A percentile compares a stretch with the other conserved stretches of the same genome.
These are phyloP conservation scores for Brasilioporus rufonigricans DNA, from an alignment of 768 basidiomycete genomes.

Conservation along the genomic window DNA sequence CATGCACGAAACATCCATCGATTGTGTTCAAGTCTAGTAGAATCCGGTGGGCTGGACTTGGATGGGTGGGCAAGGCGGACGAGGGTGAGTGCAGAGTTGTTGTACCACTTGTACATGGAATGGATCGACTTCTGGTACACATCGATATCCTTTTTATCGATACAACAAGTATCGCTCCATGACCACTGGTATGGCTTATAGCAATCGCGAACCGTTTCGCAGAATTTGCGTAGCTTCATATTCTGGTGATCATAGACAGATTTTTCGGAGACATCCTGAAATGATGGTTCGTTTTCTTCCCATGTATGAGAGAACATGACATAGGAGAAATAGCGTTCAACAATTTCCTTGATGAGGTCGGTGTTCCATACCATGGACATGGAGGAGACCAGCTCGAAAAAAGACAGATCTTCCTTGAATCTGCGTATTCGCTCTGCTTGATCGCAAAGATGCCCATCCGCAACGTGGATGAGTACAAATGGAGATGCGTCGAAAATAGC, in stretches of 20 bases:
- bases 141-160: no score
- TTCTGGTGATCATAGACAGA: not conserved
- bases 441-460: conserved; percentile 5
- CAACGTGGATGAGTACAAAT: conserved; percentile 9
- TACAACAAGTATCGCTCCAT: no score
- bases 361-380: not conserved
- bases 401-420: conserved; percentile 2
- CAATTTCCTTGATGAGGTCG: not conserved
- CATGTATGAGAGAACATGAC: conserved; percentile 21
- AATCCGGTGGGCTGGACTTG: no score
- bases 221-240: conserved; percentile 9
- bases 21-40: conserved; percentile 2
- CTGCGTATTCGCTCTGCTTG: not conserved
- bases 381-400: conserved; percentile 4
- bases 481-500: not conserved
- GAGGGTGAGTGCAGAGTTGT: conserved; percentile 8
- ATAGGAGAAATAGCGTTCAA: conserved; percentile 8
- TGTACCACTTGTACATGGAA: conserved; percentile 18
- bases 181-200: not conserved
- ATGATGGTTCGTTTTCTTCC: conserved; percentile 10
- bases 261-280: not conserved
- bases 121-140: conserved; percentile 1
- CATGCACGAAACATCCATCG: conserved; percentile 16
- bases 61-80: conserved; percentile 6
- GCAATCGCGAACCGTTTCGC: conserved; percentile 1